phyloP scores from a whole-genome alignment of 2,329 filamentous ascomycete genomes.

The Fusarium sp. region DNA sequence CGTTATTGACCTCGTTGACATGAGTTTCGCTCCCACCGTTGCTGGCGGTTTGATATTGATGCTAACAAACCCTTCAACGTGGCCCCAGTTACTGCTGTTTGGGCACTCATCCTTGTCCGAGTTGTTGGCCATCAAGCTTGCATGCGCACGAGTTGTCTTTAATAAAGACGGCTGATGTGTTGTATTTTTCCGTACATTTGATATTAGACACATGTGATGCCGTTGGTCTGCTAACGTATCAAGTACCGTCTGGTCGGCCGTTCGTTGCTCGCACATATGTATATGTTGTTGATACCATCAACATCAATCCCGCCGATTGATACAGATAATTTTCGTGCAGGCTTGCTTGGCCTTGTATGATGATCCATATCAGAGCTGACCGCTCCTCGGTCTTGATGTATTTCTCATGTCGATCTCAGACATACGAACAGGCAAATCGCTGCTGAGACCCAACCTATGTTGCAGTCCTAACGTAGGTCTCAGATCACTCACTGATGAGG shows the following conservation, averaged over 20 bases:
- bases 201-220: conserved; percentile 13
- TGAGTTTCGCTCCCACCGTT: conserved; percentile 46
- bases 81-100: conserved; percentile 46
- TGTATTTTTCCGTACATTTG: conserved; percentile 18
- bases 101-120: conserved; percentile 28
- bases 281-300: conserved; percentile 25
- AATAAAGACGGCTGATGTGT: conserved; percentile 16
- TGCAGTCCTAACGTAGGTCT: conserved; percentile 29
- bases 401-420: conserved; percentile 39
- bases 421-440: conserved; percentile 30
- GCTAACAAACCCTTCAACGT: conserved; percentile 44
- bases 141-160: conserved; percentile 32
- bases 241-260: conserved; percentile 1
- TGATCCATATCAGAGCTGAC: conserved; percentile 39
- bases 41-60: conserved; percentile 50
- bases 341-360: conserved; percentile 15
- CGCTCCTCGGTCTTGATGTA: conserved; percentile 33
- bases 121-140: conserved; percentile 20
- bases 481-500: conserved; percentile 26
- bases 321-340: conserved; percentile 4
- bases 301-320: conserved; percentile 11
- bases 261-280: conserved; percentile 17
- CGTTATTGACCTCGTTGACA: conserved; percentile 41
- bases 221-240: conserved; percentile 9
- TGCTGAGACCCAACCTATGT: conserved; percentile 23